Percentiles rank a stretch among this genome's conserved stretches.
These are phyloP conservation scores for Acrodontium crateriforme DNA, from an alignment of 2,329 filamentous ascomycete species.

Conservation along the genomic window DNA sequence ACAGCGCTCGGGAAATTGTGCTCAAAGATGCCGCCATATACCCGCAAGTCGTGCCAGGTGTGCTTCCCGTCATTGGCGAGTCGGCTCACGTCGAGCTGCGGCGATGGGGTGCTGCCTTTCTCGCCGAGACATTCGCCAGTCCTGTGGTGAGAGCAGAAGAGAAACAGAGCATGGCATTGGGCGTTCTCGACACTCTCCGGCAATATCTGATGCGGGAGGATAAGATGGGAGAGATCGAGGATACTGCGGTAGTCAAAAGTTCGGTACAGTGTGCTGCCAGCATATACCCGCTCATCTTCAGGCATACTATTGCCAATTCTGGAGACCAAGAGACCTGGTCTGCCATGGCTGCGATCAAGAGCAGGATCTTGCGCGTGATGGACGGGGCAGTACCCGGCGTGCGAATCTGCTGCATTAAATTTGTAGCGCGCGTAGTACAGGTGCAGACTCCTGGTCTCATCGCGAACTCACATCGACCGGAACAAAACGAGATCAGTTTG, in stretches of 20 bases:
- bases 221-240: slow-evolving; percentile 46
- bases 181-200: slow-evolving; percentile 62
- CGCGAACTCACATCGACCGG: slow-evolving; percentile 67
- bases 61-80: slow-evolving; percentile 78
- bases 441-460: slow-evolving; percentile 78
- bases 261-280: slow-evolving; percentile 80
- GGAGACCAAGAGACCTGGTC: slow-evolving; percentile 76
- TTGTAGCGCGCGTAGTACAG: slow-evolving; percentile 82
- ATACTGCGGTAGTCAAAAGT: slow-evolving; percentile 68
- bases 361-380: slow-evolving; percentile 78
- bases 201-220: slow-evolving; percentile 34
- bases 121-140: slow-evolving; percentile 89
- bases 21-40: slow-evolving; percentile 80
- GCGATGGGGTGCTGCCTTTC: slow-evolving; percentile 91
- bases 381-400: slow-evolving; percentile 63
- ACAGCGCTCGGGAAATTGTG: slow-evolving; percentile 80
- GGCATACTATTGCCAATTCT: slow-evolving; percentile 81
- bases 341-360: slow-evolving; percentile 76
- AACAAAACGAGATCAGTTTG: slow-evolving; percentile 72
- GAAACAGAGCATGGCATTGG: slow-evolving; percentile 57
- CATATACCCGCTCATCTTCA: slow-evolving; percentile 82
- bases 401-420: slow-evolving; percentile 92
- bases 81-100: slow-evolving; percentile 64
- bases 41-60: slow-evolving; percentile 77
- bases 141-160: slow-evolving; percentile 63